Evolutionary conservation across 2,329 filamentous ascomycete genomes (phyloP).

Genomic region (Penicillium sp.): DNA sequence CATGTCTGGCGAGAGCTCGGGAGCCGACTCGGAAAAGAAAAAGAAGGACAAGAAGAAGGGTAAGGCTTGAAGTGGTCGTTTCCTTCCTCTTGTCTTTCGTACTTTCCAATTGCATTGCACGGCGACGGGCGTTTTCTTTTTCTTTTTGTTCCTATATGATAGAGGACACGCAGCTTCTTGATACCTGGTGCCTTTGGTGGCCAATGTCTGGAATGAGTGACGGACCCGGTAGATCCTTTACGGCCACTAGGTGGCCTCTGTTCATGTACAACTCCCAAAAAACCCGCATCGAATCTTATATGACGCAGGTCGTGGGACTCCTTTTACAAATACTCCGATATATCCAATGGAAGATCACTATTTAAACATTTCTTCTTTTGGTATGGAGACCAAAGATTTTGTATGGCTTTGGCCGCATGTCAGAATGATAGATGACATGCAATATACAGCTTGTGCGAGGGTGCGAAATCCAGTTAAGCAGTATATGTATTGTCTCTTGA

Average conservation of each 20-base stretch:
- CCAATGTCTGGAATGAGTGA: not conserved
- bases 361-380: not conserved
- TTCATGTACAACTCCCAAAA: not conserved
- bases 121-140: conserved; percentile 23
- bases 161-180: conserved; percentile 6
- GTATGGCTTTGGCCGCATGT: not conserved
- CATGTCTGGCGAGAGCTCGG: conserved; percentile 34
- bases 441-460: not conserved
- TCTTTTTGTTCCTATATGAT: conserved; percentile 4
- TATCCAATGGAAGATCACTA: not conserved
- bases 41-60: conserved; percentile 54
- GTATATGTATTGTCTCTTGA: not conserved
- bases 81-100: conserved; percentile 11
- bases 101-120: conserved; percentile 38
- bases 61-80: conserved; percentile 35
- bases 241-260: not conserved
- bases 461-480: too few species aligned
- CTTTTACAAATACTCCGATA: not conserved
- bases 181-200: conserved; percentile 1
- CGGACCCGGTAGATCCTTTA: not conserved
- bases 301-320: not conserved
- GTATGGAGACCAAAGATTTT: not conserved
- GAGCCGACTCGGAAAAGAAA: conserved; percentile 37
- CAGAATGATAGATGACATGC: too few species aligned
- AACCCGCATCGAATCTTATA: not conserved